Percentiles rank a stretch among this genome's conserved stretches.
These are phyloP conservation scores for Wallacemonas sp. DNA, from an alignment of 208 protist species.

Conservation along the genomic window DNA sequence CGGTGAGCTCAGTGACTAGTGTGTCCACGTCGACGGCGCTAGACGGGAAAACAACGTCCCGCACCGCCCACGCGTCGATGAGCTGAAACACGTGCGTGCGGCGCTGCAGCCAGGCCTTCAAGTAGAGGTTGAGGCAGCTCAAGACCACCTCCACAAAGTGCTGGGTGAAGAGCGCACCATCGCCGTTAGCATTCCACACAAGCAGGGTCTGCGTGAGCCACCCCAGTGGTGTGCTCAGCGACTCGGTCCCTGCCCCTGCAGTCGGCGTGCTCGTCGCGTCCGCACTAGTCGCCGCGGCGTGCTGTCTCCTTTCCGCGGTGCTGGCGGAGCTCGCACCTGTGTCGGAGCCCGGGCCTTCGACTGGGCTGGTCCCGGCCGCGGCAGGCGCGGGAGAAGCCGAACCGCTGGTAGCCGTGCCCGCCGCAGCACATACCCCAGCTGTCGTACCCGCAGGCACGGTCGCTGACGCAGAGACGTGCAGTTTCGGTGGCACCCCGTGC, in stretches of 20 bases:
- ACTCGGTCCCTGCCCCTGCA: background rate
- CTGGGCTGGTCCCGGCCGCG: background rate
- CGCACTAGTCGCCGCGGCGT: background rate
- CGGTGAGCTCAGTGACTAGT: background rate
- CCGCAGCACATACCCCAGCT: background rate
- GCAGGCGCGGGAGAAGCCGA: background rate
- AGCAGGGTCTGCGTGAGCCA: slow-evolving; percentile 11
- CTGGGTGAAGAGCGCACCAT: slow-evolving; percentile 10
- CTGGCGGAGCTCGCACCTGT: background rate
- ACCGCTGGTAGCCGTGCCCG: background rate
- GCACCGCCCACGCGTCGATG: slow-evolving; percentile 15
- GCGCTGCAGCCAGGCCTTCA: slow-evolving; percentile 25
- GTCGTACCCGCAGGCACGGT: background rate
- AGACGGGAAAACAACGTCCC: slow-evolving; percentile 10
- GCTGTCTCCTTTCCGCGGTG: background rate
- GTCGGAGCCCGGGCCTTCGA: slow-evolving; percentile 8
- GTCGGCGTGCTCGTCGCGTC: background rate
- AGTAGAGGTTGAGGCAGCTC: slow-evolving; percentile 15
- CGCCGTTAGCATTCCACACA: slow-evolving; percentile 3
- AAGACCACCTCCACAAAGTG: slow-evolving; percentile 6
- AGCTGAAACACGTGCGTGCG: slow-evolving; percentile 7
- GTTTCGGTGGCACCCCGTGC: slow-evolving; percentile 17
- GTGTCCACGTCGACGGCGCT: background rate
- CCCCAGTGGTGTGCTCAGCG: background rate
- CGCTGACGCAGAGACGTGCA: too few species aligned